Percentiles rank a stretch among this genome's conserved stretches.
phyloP scores from a whole-genome alignment of 2,329 filamentous ascomycete genomes.

The Dothistroma septosporum region DNA sequence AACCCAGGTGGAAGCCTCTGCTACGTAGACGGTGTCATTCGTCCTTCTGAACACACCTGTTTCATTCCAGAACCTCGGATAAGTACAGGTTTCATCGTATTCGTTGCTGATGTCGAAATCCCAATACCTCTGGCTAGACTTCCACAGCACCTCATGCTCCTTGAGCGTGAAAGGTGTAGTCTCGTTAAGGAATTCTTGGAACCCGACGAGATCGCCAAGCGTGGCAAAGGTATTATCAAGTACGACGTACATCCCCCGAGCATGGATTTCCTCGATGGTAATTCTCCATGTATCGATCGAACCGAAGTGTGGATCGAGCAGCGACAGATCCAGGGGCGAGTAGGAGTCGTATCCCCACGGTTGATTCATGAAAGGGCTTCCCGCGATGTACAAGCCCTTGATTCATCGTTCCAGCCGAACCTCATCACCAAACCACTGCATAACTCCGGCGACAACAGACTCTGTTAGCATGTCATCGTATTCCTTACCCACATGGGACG shows the following conservation, averaged over 20 bases:
- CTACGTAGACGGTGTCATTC: not conserved
- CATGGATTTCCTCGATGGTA: conserved; percentile 56
- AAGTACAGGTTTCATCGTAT: conserved; percentile 47
- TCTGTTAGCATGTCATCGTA: too few species aligned
- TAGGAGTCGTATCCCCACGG: conserved; percentile 61
- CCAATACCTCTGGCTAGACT: conserved; percentile 51
- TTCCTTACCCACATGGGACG: too few species aligned
- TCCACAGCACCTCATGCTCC: conserved; percentile 57
- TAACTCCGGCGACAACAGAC: too few species aligned
- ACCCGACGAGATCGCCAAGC: conserved; percentile 59
- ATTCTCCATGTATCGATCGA: conserved; percentile 55
- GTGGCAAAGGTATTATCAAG: conserved; percentile 62
- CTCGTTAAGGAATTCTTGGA: conserved; percentile 55
- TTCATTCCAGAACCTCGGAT: conserved; percentile 59
- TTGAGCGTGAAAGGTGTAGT: conserved; percentile 52
- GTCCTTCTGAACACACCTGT: conserved; percentile 23
- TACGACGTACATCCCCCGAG: conserved; percentile 59
- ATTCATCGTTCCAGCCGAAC: too few species aligned
- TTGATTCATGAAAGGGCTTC: conserved; percentile 58
- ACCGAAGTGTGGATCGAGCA: conserved; percentile 60
- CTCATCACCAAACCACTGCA: too few species aligned
- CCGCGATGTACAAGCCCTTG: conserved; percentile 61
- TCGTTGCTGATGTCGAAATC: conserved; percentile 54
- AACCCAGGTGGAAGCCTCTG: not conserved
- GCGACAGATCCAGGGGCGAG: conserved; percentile 52